Evolutionary conservation across 805 yeast genomes (phyloP).

Genomic region (Wickerhamomyces kurtzmanii): DNA sequence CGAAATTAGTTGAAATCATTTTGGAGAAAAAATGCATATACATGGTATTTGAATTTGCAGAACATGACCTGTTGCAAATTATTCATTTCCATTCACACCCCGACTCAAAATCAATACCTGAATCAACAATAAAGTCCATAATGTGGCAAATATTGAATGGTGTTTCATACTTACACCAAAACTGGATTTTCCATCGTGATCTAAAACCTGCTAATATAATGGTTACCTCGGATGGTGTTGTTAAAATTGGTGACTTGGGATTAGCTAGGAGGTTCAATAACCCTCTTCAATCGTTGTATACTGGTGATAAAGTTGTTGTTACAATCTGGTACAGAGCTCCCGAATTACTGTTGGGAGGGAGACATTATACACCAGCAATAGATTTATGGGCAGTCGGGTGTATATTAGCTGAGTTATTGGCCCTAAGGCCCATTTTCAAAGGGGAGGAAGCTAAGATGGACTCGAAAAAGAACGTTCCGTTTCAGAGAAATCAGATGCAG

Average conservation of each 20-base stretch:
- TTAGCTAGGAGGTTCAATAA: slow-evolving; percentile 81
- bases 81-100: slow-evolving; percentile 94
- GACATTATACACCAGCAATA: slow-evolving; percentile 88
- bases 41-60: slow-evolving; percentile 94
- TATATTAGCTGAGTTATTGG: slow-evolving; percentile 82
- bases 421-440: slow-evolving; percentile 87
- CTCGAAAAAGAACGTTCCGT: slow-evolving; percentile 85
- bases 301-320: slow-evolving; percentile 94
- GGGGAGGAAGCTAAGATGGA: slow-evolving; percentile 98
- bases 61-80: slow-evolving; percentile 88
- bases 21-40: slow-evolving; percentile 84
- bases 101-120: slow-evolving; percentile 70
- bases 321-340: slow-evolving; percentile 98
- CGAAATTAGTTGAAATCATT: slow-evolving; percentile 71
- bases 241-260: slow-evolving; percentile 93
- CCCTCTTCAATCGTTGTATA: slow-evolving; percentile 75
- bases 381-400: slow-evolving; percentile 97
- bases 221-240: slow-evolving; percentile 86
- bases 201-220: slow-evolving; percentile 96
- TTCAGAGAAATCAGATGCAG: slow-evolving; percentile 86
- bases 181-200: slow-evolving; percentile 95
- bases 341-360: slow-evolving; percentile 78
- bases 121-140: slow-evolving; percentile 68
- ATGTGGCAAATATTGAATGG: slow-evolving; percentile 93
- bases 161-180: slow-evolving; percentile 83